Percentiles rank a stretch among this genome's conserved stretches.
Conservation (phyloP, 108 stramenopile species). For the Aurantiochytrium sp. region DNA sequence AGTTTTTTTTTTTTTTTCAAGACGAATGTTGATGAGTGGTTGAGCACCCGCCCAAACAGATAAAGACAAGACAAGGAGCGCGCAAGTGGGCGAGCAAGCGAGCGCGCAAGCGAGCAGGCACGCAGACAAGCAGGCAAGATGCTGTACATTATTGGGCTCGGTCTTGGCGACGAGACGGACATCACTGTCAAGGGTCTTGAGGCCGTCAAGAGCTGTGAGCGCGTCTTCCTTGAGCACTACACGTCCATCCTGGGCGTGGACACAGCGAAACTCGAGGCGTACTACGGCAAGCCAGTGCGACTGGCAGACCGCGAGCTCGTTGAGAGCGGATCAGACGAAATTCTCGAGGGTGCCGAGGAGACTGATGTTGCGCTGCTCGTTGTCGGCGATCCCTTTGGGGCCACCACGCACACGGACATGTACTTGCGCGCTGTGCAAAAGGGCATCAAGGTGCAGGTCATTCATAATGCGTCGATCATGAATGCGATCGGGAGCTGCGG, state of each 20-base stretch:
- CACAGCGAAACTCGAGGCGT: conserved; percentile 40
- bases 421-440: conserved; percentile 50
- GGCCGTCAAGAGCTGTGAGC: conserved; percentile 69
- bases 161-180: conserved; percentile 94
- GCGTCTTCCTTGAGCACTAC: conserved; percentile 91
- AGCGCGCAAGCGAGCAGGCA: no score
- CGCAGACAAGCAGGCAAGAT: conserved; percentile 54
- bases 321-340: conserved; percentile 87
- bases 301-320: conserved; percentile 86
- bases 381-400: conserved; percentile 95
- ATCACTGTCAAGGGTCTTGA: conserved; percentile 93
- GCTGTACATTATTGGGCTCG: conserved; percentile 91
- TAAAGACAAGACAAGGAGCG: neutral
- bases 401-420: conserved; percentile 39
- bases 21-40: neutral
- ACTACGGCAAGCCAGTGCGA: conserved; percentile 73
- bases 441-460: conserved; percentile 73
- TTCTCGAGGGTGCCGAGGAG: conserved; percentile 64
- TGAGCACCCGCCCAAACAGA: neutral
- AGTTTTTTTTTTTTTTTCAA: neutral
- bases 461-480: conserved; percentile 98
- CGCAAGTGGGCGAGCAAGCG: no score
- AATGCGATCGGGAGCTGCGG: conserved; percentile 92
- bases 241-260: conserved; percentile 82
- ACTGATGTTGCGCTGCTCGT: conserved; percentile 83